A percentile compares a stretch with the other conserved stretches of the same genome.
Evolutionary conservation across 768 basidiomycete species (phyloP).

Genomic region (Boletus subparvulus): DNA sequence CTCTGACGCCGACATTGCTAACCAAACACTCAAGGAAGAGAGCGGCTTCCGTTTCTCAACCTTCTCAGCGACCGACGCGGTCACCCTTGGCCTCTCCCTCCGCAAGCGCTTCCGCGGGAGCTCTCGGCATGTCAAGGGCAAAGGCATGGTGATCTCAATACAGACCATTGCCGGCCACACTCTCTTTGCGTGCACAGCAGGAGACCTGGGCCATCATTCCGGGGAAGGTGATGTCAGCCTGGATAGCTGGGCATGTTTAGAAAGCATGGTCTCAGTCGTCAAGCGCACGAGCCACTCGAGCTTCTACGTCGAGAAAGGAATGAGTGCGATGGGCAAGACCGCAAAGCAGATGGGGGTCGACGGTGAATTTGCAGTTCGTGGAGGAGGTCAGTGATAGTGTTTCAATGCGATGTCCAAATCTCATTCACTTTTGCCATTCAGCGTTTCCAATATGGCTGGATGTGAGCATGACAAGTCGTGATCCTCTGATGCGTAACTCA

Average conservation of each 20-base stretch:
- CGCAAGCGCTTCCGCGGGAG: constrained; percentile 81
- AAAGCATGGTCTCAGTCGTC: constrained; percentile 79
- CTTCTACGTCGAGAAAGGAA: constrained; percentile 84
- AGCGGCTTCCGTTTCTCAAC: constrained; percentile 65
- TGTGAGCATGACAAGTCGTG: constrained; percentile 37
- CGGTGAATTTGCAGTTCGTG: constrained; percentile 61
- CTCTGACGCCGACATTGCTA: constrained; percentile 71
- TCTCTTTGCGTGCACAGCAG: constrained; percentile 80
- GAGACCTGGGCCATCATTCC: constrained; percentile 66
- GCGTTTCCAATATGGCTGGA: constrained; percentile 87
- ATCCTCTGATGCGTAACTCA: constrained; percentile 1
- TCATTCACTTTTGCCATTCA: constrained; percentile 29
- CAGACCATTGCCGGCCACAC: constrained; percentile 78
- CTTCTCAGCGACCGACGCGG: constrained; percentile 75
- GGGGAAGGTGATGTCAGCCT: constrained; percentile 75
- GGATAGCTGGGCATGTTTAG: constrained; percentile 76
- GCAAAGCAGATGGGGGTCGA: constrained; percentile 70
- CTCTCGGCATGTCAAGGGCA: constrained; percentile 69
- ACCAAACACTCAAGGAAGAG: constrained; percentile 70
- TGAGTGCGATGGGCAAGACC: constrained; percentile 80
- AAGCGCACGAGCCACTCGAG: constrained; percentile 80
- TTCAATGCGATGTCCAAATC: not conserved
- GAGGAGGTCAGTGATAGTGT: constrained; percentile 61
- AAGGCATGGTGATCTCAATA: constrained; percentile 78
- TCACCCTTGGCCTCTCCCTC: constrained; percentile 75